phyloP scores from a whole-genome alignment of 176 grass and related monocot genomes.

The Oryza punctata region DNA sequence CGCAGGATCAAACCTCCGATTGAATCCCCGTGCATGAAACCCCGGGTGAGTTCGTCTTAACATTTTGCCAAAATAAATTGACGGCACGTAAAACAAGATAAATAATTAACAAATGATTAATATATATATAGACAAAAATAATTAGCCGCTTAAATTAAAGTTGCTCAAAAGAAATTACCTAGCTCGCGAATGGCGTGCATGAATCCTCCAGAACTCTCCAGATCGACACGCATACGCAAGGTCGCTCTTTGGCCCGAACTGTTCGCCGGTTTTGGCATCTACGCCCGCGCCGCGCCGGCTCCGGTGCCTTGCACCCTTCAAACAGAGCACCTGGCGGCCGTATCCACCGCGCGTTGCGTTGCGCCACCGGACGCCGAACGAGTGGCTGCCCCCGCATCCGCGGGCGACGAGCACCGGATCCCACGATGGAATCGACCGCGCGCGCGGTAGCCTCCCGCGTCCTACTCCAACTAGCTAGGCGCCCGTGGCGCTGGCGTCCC shows the following conservation, averaged over 20 bases:
- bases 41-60: too few species aligned
- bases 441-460: not conserved
- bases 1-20: not conserved
- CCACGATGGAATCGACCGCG: not conserved
- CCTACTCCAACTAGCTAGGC: not conserved
- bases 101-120: too few species aligned
- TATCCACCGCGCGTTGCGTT: not conserved
- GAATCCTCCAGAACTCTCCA: not conserved
- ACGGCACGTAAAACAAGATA: too few species aligned
- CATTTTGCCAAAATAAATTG: too few species aligned
- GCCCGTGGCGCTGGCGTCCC: not conserved
- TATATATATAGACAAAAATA: too few species aligned
- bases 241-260: slow-evolving; percentile 10
- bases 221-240: not conserved
- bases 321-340: slow-evolving; percentile 10
- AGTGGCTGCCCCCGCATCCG: not conserved
- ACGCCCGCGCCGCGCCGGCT: not conserved
- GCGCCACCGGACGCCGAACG: not conserved
- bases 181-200: not conserved
- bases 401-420: not conserved
- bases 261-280: slow-evolving; percentile 27
- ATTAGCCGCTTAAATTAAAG: too few species aligned
- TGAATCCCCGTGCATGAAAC: not conserved
- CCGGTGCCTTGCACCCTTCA: slow-evolving; percentile 4
- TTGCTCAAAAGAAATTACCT: too few species aligned